A percentile compares a stretch with the other conserved stretches of the same genome.
These are phyloP conservation scores for Arachis stenosperma DNA, from an alignment of 306 rosid species.

Conservation along the genomic window DNA sequence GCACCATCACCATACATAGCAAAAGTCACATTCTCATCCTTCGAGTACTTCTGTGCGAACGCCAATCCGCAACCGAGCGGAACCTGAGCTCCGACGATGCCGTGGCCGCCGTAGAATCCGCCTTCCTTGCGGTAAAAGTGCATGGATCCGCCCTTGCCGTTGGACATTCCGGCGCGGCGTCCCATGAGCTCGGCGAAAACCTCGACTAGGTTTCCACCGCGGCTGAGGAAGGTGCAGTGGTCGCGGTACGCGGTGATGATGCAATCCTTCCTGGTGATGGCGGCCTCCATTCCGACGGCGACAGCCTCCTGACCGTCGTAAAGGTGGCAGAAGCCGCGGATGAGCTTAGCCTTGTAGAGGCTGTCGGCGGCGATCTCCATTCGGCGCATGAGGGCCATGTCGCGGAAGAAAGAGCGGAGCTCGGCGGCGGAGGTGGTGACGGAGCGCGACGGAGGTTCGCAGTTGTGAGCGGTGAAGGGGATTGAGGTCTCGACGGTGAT, in stretches of 20 bases:
- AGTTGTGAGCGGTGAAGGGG: constrained; percentile 70
- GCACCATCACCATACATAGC: constrained; percentile 87
- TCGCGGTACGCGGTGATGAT: constrained; percentile 82
- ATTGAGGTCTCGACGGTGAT: constrained; percentile 68
- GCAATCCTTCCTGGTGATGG: constrained; percentile 67
- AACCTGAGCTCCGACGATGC: constrained; percentile 88
- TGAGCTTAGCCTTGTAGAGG: constrained; percentile 84
- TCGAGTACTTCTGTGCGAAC: constrained; percentile 71
- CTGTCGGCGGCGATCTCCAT: constrained; percentile 91
- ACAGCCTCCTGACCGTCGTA: constrained; percentile 95
- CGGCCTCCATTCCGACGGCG: constrained; percentile 87
- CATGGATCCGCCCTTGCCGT: constrained; percentile 89
- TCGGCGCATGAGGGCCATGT: constrained; percentile 80
- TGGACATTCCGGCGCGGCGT: constrained; percentile 72
- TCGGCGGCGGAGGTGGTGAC: constrained; percentile 63
- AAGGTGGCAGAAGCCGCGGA: constrained; percentile 88
- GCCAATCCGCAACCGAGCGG: constrained; percentile 85
- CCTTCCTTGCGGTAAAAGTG: constrained; percentile 69
- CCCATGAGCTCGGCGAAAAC: constrained; percentile 80
- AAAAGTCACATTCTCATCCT: constrained; percentile 73
- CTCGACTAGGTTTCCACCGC: constrained; percentile 73
- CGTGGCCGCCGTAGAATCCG: constrained; percentile 84
- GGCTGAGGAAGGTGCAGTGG: constrained; percentile 69
- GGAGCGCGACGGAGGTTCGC: constrained; percentile 72
- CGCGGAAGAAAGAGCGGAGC: constrained; percentile 61